Evolutionary conservation across 2,329 filamentous ascomycete species (phyloP), one percentile per base, ranked within the genome.

Genomic region (Alternaria gansuensis): DNA sequence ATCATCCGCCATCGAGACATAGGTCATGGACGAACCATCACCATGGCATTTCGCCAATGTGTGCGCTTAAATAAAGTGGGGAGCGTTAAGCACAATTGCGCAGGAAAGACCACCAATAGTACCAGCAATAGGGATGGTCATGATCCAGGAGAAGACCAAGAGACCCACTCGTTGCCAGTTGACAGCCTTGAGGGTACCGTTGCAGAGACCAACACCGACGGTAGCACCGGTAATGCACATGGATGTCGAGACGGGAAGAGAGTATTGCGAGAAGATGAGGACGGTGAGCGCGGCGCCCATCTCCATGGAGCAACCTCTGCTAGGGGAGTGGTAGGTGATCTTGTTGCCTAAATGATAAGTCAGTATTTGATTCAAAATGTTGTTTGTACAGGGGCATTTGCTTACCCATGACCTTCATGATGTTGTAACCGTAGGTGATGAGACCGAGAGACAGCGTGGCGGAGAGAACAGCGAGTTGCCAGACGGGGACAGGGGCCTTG

Each of bases 381-480:
- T 17, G 17, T 17, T 17, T 17, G 17, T 17, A 17, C 17, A 17
- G 17, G 17, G 17, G 17, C 17, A 17, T 17, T 17, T 17, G 17
- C 17, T 17, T 93, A 52, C 90, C 90, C 89, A 92, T 92, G 77
- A 90, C 88, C 81, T 90, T 91, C 89, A 92, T 92, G 79, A 92
- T 92, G 82, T 92, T 92, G 81, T 92, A 92, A 9, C 90, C 90
- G 69, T 92, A 92, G 13, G 89, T 92, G 72, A 88, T 82, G 57
- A 92, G 82, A 66, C 90, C 90, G 21, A 74, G 40, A 45, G 84
- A 90, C 72, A 92, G 88, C 37, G 82, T 86, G 1, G 82, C 75
- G 26, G 87, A 83, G 11, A 90, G 80, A 17, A 93, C 88, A 50
- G 88, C 90, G 54, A 93, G 84, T 77, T 92, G 90, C 91, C 91